Conservation (phyloP, 2,329 filamentous ascomycete genomes). For the Curvularia verruculosa region DNA sequence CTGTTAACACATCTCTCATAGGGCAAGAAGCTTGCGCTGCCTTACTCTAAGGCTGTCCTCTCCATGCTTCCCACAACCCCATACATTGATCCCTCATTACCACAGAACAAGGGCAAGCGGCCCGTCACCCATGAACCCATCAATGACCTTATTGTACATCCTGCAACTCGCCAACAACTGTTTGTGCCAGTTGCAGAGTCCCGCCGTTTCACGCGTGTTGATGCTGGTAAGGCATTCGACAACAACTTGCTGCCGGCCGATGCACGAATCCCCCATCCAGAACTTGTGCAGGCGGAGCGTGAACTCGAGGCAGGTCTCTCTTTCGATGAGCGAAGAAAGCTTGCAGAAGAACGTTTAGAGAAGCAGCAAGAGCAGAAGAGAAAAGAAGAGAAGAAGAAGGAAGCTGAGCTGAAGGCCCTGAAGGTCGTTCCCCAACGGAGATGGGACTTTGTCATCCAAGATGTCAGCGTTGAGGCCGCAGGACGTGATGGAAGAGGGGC, state of each 20-base stretch:
- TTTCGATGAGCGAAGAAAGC: constrained; percentile 43
- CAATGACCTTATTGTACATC: constrained; percentile 67
- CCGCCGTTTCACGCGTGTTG: constrained; percentile 67
- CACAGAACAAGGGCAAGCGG: constrained; percentile 42
- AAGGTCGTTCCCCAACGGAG: constrained; percentile 56
- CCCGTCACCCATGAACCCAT: constrained; percentile 63
- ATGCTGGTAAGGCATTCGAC: constrained; percentile 67
- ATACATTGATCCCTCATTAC: constrained; percentile 43
- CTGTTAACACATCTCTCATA: constrained; percentile 49
- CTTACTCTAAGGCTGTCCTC: constrained; percentile 78
- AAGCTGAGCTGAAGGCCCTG: constrained; percentile 52
- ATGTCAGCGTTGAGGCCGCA: constrained; percentile 62
- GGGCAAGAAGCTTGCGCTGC: constrained; percentile 76
- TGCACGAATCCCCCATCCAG: constrained; percentile 67
- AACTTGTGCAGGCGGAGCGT: constrained; percentile 58
- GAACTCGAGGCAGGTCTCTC: constrained; percentile 38
- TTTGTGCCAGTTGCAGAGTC: constrained; percentile 70
- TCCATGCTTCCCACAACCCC: constrained; percentile 77
- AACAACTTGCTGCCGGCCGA: constrained; percentile 66
- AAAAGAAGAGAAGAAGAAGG: constrained; percentile 51
- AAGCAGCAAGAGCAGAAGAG: constrained; percentile 45
- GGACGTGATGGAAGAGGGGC: constrained; percentile 61
- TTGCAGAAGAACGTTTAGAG: constrained; percentile 39
- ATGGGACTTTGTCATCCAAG: constrained; percentile 66
- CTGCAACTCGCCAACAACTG: constrained; percentile 60